These are phyloP conservation scores for Collybiopsis confluens DNA, from an alignment of 768 basidiomycete genomes.

Conservation along the genomic window DNA sequence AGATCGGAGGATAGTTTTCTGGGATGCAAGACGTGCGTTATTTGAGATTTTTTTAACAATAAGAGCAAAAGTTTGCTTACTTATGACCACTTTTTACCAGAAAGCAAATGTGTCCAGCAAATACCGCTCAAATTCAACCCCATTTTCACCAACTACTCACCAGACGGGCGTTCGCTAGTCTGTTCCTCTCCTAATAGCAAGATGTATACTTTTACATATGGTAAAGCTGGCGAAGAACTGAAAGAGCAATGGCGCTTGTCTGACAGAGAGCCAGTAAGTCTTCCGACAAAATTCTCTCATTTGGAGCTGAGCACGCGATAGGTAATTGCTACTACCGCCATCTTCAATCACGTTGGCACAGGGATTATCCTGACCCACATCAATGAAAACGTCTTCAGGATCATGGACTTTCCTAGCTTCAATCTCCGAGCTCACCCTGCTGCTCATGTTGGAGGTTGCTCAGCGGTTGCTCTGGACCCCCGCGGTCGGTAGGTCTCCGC, in stretches of 20 bases:
- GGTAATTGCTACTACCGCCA: conserved; percentile 59
- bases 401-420: conserved; percentile 66
- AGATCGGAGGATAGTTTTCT: conserved; percentile 73
- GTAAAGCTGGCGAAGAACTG: conserved; percentile 46
- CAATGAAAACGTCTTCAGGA: conserved; percentile 59
- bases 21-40: conserved; percentile 76
- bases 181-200: conserved; percentile 59
- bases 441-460: conserved; percentile 79
- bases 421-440: conserved; percentile 55
- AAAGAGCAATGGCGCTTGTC: conserved; percentile 45
- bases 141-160: conserved; percentile 64
- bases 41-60: not conserved
- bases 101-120: conserved; percentile 67
- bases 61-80: too few relatives aligned
- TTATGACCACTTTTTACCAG: too few relatives aligned
- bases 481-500: conserved; percentile 51
- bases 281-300: conserved; percentile 24
- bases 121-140: conserved; percentile 56
- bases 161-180: conserved; percentile 63
- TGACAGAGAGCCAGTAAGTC: conserved; percentile 48
- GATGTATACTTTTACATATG: conserved; percentile 56
- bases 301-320: conserved; percentile 13
- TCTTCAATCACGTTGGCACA: conserved; percentile 75
- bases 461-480: conserved; percentile 75
- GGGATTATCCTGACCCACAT: conserved; percentile 64